A percentile compares a stretch with the other conserved stretches of the same genome.
phyloP scores from a whole-genome alignment of 345 rosid species.

The Gossypium rotundifolium region DNA sequence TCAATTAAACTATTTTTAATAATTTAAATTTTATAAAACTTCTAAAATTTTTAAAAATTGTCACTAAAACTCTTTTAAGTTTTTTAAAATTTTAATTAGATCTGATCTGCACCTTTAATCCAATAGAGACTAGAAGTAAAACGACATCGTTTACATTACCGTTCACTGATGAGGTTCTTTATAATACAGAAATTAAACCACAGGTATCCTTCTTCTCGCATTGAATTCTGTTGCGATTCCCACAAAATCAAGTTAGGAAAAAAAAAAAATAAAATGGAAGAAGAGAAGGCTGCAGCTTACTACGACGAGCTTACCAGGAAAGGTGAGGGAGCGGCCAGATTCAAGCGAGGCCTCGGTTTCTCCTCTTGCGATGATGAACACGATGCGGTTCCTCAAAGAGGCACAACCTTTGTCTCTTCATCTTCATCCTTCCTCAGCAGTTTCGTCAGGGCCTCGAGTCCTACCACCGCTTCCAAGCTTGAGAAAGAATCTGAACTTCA shows the following conservation, averaged over 20 bases:
- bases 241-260: neutral
- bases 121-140: too few relatives aligned
- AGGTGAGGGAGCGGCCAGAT: constrained; percentile 94
- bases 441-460: constrained; percentile 73
- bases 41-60: too few relatives aligned
- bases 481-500: constrained; percentile 61
- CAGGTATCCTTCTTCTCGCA: neutral
- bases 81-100: too few relatives aligned
- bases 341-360: constrained; percentile 95
- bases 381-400: constrained; percentile 36
- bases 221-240: neutral
- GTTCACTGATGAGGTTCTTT: too few relatives aligned
- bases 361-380: constrained; percentile 30
- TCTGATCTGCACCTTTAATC: too few relatives aligned
- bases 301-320: constrained; percentile 76
- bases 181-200: neutral
- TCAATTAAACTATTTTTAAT: too few relatives aligned
- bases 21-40: too few relatives aligned
- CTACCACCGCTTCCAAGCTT: constrained; percentile 37
- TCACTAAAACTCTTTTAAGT: too few relatives aligned
- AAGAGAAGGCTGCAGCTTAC: constrained; percentile 73
- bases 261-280: constrained; percentile 38
- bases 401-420: constrained; percentile 42
- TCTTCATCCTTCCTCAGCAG: constrained; percentile 63
- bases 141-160: too few relatives aligned